Conservation (phyloP, 371 early-diverging fungal genomes). For the Rhizopus sp. region DNA sequence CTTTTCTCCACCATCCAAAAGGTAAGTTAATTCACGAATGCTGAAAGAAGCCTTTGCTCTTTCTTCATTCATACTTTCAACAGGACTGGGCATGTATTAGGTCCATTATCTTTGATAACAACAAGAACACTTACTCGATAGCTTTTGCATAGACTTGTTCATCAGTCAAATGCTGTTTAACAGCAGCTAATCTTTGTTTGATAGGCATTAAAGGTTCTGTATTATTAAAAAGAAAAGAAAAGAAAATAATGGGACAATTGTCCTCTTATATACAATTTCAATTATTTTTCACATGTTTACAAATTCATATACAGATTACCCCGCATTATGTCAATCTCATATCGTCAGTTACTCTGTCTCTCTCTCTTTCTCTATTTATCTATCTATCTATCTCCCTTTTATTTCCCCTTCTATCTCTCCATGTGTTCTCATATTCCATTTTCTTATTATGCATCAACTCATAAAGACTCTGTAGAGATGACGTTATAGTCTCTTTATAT, state of each 20-base stretch:
- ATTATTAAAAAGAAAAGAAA: background rate
- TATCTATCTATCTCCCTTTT: too few species aligned
- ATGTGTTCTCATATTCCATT: too few species aligned
- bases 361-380: too few species aligned
- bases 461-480: too few species aligned
- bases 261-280: too few species aligned
- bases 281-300: too few species aligned
- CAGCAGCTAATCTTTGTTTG: constrained; percentile 6
- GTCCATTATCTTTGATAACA: background rate
- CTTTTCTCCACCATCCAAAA: constrained; percentile 79
- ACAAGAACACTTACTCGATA: constrained; percentile 27
- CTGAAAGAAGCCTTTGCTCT: constrained; percentile 76
- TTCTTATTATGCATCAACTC: too few species aligned
- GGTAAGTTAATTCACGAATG: constrained; percentile 77
- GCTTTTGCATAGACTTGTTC: constrained; percentile 29
- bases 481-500: too few species aligned
- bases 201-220: background rate
- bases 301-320: too few species aligned
- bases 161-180: constrained; percentile 15
- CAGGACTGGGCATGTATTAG: constrained; percentile 29
- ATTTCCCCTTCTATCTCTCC: too few species aligned
- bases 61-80: constrained; percentile 64
- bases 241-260: background rate
- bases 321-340: too few species aligned
- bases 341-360: too few species aligned